Conservation (phyloP, 345 rosid genomes). For the Citrus australasica region DNA sequence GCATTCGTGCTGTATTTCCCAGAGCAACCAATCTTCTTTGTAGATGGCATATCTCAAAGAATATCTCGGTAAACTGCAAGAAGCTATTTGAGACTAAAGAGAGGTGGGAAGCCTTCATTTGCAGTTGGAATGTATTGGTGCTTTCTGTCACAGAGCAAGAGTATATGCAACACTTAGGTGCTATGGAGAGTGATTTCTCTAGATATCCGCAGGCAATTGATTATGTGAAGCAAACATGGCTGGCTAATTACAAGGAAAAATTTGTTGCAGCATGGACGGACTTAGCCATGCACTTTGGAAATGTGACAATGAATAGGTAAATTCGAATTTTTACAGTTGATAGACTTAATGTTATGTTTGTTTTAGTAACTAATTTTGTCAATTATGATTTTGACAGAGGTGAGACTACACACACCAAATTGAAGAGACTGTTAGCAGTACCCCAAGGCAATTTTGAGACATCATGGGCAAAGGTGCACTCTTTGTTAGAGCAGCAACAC, state of each 20-base stretch:
- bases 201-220: constrained; percentile 11
- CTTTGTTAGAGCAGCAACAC: constrained; percentile 13
- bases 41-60: constrained; percentile 13
- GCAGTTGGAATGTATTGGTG: constrained; percentile 11
- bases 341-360: not conserved
- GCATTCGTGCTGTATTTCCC: not conserved
- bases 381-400: constrained; percentile 1
- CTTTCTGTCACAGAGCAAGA: constrained; percentile 12
- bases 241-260: constrained; percentile 8
- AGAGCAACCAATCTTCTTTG: constrained; percentile 10
- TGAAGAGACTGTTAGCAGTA: constrained; percentile 13
- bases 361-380: not conserved
- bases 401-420: constrained; percentile 13
- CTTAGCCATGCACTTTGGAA: constrained; percentile 17
- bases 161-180: constrained; percentile 5
- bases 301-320: constrained; percentile 15
- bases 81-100: constrained; percentile 15
- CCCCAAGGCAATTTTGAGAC: constrained; percentile 11
- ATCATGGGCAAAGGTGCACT: constrained; percentile 6
- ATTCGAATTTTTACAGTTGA: not conserved
- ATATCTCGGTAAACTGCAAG: constrained; percentile 3
- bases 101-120: constrained; percentile 12
- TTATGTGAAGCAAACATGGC: constrained; percentile 11
- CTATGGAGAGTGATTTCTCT: constrained; percentile 11
- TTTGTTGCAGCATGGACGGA: constrained; percentile 20